Base-by-base conservation (phyloP, 2,329 filamentous ascomycete species). In the Amauroascus niger region DNA sequence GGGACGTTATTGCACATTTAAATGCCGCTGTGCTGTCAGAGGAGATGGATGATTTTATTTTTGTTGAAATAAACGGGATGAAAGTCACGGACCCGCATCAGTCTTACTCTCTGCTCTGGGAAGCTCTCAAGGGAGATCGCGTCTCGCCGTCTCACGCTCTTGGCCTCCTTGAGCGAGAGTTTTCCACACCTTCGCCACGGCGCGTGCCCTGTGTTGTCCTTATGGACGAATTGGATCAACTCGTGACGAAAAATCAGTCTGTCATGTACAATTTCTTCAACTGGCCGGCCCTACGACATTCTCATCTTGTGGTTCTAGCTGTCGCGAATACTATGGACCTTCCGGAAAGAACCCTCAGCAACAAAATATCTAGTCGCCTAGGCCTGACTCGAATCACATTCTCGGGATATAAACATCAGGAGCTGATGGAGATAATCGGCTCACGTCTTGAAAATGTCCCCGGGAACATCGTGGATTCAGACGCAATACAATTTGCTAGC, bases 181-280 rank as follows among this genome's bases (percentile, higher is more conserved):
- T 98, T 67, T 91, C 82, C 55, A 84, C 90, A 55, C 93, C 94
- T 0, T 94, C 86, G 55, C 93, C 93, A 22, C 81, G 93, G 49
- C 81, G 93, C 57, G 88, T 95, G 5, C 93, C 94, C 1, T 97
- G 91, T 65, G 93, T 98, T 13, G 93, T 98, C 1, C 74, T 98
- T 49, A 98, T 98, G 93, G 93, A 98, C 64, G 93, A 98, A 71
- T 78, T 98, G 46, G 93, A 98, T 67, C 93, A 98, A 71, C 80
- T 98, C 6, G 94, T 98, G 4, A 98, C 93, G 11, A 93, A 91
- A 65, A 97, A 95, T 64, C 94, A 98, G 69, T 91, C 88, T n/a
- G 93, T 98, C 71, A 98, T 98, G 93, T 98, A 98, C 74, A 98
- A 98, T 70, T 98, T 98, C 70, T 98, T 98, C 79, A 98, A 98